phyloP scores from a whole-genome alignment of 139 green algal species.

The Diplosphaera chodatii region DNA sequence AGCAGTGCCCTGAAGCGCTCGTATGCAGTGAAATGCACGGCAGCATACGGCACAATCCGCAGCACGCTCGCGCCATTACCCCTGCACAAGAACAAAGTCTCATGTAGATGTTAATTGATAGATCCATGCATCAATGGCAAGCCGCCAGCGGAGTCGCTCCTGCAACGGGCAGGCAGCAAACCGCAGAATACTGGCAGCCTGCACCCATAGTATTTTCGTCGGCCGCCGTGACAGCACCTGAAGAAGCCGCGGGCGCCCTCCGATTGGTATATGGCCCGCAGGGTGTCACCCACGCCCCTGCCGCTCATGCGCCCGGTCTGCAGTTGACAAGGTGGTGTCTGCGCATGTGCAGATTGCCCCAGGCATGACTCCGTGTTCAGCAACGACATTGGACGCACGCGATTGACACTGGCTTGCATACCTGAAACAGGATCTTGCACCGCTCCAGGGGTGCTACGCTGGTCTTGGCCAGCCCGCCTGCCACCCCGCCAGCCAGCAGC shows the following conservation, averaged over 20 bases:
- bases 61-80: conserved; percentile 82
- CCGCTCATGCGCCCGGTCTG: conserved; percentile 46
- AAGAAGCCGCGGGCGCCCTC: conserved; percentile 75
- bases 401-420: no score
- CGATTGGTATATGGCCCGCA: conserved; percentile 40
- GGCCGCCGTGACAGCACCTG: conserved; percentile 39
- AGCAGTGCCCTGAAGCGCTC: conserved; percentile 69
- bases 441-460: conserved; percentile 76
- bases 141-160: no score
- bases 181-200: no score
- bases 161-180: no score
- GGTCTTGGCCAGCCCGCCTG: conserved; percentile 70
- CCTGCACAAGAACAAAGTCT: conserved; percentile 21
- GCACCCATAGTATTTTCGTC: no score
- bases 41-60: conserved; percentile 85
- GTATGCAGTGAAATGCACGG: conserved; percentile 84
- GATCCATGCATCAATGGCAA: no score
- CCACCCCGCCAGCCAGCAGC: conserved; percentile 68
- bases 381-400: no score
- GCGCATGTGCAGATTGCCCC: no score
- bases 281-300: conserved; percentile 35
- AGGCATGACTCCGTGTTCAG: no score
- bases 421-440: conserved; percentile 84
- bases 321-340: no score
- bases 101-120: no score